These are phyloP conservation scores for Paraleonurus japonicus DNA, from an alignment of 257 asterid genomes.

Conservation along the genomic window DNA sequence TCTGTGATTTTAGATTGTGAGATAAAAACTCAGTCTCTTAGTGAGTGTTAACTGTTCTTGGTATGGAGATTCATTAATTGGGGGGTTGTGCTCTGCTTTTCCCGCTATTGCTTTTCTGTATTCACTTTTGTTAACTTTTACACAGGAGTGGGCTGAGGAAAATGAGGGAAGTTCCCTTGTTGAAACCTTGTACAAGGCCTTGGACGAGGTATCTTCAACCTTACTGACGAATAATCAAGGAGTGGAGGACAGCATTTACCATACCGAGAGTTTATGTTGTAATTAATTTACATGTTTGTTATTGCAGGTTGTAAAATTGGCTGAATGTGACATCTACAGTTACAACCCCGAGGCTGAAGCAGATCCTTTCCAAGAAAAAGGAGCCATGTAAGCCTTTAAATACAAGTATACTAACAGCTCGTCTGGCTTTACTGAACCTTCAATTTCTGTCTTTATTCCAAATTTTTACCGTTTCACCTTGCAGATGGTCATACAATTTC, in stretches of 20 bases:
- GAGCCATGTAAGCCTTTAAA: constrained; percentile 68
- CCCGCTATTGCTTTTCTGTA: not conserved
- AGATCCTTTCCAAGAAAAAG: constrained; percentile 79
- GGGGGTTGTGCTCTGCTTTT: not conserved
- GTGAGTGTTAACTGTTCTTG: not conserved
- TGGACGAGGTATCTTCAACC: constrained; percentile 77
- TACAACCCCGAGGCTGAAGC: constrained; percentile 88
- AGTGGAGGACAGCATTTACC: not conserved
- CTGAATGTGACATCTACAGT: constrained; percentile 91
- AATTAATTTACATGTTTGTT: not conserved
- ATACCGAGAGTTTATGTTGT: not conserved
- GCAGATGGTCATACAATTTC: constrained; percentile 94
- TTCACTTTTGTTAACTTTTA: constrained; percentile 13
- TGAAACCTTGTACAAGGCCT: constrained; percentile 72
- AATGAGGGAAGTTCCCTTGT: constrained; percentile 59
- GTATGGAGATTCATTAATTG: not conserved
- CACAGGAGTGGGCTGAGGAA: constrained; percentile 87
- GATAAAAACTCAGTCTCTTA: not conserved
- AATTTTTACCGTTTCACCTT: not conserved
- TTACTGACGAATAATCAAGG: not conserved
- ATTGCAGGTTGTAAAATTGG: constrained; percentile 78
- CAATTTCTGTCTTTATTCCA: not conserved
- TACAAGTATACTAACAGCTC: not conserved
- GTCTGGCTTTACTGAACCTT: constrained; percentile 16
- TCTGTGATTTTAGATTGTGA: not conserved